Conservation (phyloP, 2,329 filamentous ascomycete species). For the Colletotrichum tamarilloi region DNA sequence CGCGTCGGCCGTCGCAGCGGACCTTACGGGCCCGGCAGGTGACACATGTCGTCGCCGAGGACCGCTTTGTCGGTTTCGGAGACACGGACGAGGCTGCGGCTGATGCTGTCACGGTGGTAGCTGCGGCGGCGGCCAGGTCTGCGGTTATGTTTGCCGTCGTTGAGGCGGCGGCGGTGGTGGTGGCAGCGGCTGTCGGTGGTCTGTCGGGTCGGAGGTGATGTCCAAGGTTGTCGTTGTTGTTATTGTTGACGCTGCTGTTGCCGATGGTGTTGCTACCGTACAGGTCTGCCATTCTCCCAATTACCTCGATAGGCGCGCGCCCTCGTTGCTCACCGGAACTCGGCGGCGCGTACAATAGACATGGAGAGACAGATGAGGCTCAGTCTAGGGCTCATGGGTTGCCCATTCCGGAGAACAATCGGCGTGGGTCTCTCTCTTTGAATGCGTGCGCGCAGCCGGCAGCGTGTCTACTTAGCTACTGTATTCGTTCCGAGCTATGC, state of each 20-base stretch:
- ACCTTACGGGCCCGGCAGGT: conserved; percentile 68
- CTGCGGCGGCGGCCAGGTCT: conserved; percentile 1
- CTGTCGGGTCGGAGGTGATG: conserved; percentile 33
- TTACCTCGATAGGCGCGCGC: conserved; percentile 9
- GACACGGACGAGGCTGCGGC: conserved; percentile 32
- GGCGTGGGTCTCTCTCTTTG: conserved; percentile 30
- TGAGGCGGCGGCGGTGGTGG: neutral
- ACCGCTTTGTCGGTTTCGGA: conserved; percentile 48
- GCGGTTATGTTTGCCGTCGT: conserved; percentile 1
- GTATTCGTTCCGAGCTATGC: neutral
- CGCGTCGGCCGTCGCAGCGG: conserved; percentile 65
- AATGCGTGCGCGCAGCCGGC: neutral
- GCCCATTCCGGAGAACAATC: conserved; percentile 32
- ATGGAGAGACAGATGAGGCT: conserved; percentile 32
- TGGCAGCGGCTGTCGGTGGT: conserved; percentile 32
- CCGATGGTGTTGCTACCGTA: conserved; percentile 18
- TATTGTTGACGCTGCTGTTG: conserved; percentile 7
- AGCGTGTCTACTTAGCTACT: neutral
- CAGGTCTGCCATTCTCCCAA: conserved; percentile 32
- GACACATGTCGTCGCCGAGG: conserved; percentile 62
- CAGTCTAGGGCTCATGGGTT: conserved; percentile 28
- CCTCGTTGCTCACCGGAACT: conserved; percentile 30
- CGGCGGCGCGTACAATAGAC: conserved; percentile 21
- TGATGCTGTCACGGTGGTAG: conserved; percentile 30
- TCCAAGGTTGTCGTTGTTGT: conserved; percentile 31